Percentiles rank a stretch among this genome's conserved stretches.
These are phyloP conservation scores for Rhizopus sp. DNA, from an alignment of 371 early-diverging fungal species.

Conservation along the genomic window DNA sequence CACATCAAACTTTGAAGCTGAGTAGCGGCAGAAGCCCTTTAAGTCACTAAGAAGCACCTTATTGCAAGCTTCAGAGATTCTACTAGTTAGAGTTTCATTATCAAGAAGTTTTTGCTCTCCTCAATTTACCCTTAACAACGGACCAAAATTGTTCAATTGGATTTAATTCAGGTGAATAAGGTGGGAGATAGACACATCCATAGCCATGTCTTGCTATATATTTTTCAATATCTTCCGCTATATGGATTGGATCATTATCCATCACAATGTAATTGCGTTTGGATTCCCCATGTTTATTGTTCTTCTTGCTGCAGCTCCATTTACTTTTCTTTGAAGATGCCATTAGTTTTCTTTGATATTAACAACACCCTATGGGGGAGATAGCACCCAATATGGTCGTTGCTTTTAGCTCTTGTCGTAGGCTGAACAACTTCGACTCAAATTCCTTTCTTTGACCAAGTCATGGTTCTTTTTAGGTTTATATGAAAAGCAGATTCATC, in stretches of 20 bases:
- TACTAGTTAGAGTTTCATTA: constrained; percentile 13
- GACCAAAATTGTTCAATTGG: constrained; percentile 26
- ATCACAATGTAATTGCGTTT: constrained; percentile 10
- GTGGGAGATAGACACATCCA: constrained; percentile 11
- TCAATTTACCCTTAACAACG: constrained; percentile 16
- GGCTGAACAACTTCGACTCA: neutral
- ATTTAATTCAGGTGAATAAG: constrained; percentile 15
- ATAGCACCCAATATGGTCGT: constrained; percentile 17
- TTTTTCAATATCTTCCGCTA: neutral
- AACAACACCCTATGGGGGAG: constrained; percentile 6
- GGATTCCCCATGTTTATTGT: constrained; percentile 11
- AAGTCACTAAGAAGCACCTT: constrained; percentile 11
- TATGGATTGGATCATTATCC: constrained; percentile 18
- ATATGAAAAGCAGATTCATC: constrained; percentile 17
- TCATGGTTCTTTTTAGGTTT: constrained; percentile 12
- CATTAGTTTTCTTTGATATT: neutral
- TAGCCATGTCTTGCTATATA: constrained; percentile 1
- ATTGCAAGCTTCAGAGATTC: constrained; percentile 13
- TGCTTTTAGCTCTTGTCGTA: constrained; percentile 6
- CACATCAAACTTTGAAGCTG: too few relatives aligned
- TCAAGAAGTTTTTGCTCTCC: constrained; percentile 11
- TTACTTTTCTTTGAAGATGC: constrained; percentile 3
- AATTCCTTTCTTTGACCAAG: constrained; percentile 13
- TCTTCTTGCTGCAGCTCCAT: neutral
- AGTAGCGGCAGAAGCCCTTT: constrained; percentile 13